phyloP scores from a whole-genome alignment of 768 basidiomycete species.

The Pulveroboletus ravenelii region DNA sequence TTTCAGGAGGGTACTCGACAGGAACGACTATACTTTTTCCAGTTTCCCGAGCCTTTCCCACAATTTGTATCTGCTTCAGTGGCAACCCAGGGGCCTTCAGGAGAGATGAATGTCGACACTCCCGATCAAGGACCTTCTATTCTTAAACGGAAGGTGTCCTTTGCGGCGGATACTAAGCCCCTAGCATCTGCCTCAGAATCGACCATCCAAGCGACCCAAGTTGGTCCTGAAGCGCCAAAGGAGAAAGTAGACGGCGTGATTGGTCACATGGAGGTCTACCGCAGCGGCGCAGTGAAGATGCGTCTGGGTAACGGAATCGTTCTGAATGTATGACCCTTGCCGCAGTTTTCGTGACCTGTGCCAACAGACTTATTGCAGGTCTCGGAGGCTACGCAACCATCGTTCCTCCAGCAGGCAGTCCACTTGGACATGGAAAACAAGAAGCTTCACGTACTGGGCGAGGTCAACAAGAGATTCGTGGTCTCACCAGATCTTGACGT shows the following conservation, averaged over 20 bases:
- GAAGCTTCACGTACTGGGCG: slow-evolving; percentile 70
- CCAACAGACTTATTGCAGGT: slow-evolving; percentile 45
- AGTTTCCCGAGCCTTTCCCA: slow-evolving; percentile 86
- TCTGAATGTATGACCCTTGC: slow-evolving; percentile 57
- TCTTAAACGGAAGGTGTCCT: slow-evolving; percentile 50
- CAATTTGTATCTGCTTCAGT: slow-evolving; percentile 47
- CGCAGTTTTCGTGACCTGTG: background rate
- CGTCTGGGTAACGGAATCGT: slow-evolving; percentile 76
- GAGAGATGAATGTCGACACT: slow-evolving; percentile 34
- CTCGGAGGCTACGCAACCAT: slow-evolving; percentile 74
- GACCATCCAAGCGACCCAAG: slow-evolving; percentile 16
- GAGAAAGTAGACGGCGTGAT: slow-evolving; percentile 67
- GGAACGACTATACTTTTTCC: slow-evolving; percentile 81
- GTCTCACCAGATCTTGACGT: slow-evolving; percentile 80
- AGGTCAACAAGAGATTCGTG: slow-evolving; percentile 79
- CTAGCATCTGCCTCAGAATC: slow-evolving; percentile 32
- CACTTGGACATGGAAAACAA: slow-evolving; percentile 59
- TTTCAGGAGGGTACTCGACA: slow-evolving; percentile 48
- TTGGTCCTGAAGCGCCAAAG: slow-evolving; percentile 20
- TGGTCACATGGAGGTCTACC: slow-evolving; percentile 81
- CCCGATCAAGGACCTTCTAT: slow-evolving; percentile 23
- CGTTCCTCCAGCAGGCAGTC: slow-evolving; percentile 86
- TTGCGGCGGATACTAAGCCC: slow-evolving; percentile 57
- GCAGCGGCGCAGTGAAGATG: slow-evolving; percentile 83
- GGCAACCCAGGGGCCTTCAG: slow-evolving; percentile 24